Evolutionary conservation across 257 asterid species (phyloP), one percentile per base, ranked within the genome.

Genomic region (Solanum dulcamara): DNA sequence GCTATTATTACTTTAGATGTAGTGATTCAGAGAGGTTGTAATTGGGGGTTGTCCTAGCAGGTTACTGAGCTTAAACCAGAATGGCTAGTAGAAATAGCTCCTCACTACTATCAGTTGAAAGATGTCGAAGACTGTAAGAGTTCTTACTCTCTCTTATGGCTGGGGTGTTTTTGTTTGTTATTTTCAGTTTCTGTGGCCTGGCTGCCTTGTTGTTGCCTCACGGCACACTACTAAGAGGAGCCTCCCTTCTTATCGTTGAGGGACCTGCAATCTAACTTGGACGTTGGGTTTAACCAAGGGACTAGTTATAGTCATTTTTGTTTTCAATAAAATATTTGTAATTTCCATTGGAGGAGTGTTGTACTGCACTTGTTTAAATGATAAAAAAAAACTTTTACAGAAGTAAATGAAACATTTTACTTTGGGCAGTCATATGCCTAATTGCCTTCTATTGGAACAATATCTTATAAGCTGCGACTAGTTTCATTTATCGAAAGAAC

Each of bases 11-110:
- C 7, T 42, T 32, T 8, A 53, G 77, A 28, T 17, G 53, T 12
- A 38, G 22, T 72, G 22, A 38, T 72, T 66, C 51, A 42, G 18
- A 24, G n/a, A 53, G 53, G 33, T 35, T 62, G 64, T 32, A 40
- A 62, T 67, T 48, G 74, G 4, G 71, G 64, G 12, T 67, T 84
- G 79, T 42, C 53, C 75, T 90, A 14, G 64, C 90, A 94, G 94
- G 97, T 91, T 4, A 93, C 97, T 2, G 99, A 96, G 87, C 91
- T 96, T 38, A 94, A 94, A 87, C 98, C 98, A 3, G 99, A 96
- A 33, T 96, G 99, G 98, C 91, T 96, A 30, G 92, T 93, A 37
- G 99, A 96, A 84, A 94, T 96, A 84, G 98, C 99, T 79, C 98
- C 98, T 48, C 99, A 94, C 85, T 96, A 90, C 85, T 96, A 96